Evolutionary conservation across 2,329 filamentous ascomycete species (phyloP), one percentile per base, ranked within the genome.

Genomic region (Diaporthe nobilis): DNA sequence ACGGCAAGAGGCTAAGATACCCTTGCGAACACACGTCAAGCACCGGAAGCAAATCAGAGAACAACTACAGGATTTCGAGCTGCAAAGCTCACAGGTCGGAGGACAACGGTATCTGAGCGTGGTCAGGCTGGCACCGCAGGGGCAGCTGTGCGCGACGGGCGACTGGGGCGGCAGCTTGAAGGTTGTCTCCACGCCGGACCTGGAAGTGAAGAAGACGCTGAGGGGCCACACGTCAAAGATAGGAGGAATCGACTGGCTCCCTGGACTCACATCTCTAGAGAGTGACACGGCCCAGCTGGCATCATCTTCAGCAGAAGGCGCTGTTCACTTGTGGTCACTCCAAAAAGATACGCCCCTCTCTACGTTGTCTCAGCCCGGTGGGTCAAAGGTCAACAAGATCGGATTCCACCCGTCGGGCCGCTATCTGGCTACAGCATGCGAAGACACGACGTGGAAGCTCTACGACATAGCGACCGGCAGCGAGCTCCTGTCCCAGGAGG

Each of bases 381-480:
- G 70, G 4, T 90, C 94, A 0, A 97, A 94, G 0, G 95, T 99
- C 12, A 98, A 95, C 80, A 92, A 96, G 74, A 93, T 98, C 17
- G 97, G 98, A 76, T 98, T 98, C 81, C 97, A 99, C 79, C 97
- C 97, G 0, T 98, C 95, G 0, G 96, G 96, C 4, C 90, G 90
- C 77, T 98, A 96, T 81, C 88, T 98, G 8, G 97, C 96, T 7
- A 98, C 96, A 1, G 97, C 97, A 9, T 98, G 95, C 0, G 97
- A 97, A 81, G 97, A 99, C 82, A 98, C 95, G 2, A 98, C 97
- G 0, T 99, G 97, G 97, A 92, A 96, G 60, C 87, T 99, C 47
- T 99, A 97, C 96, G 96, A 98, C 82, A 92, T 98, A 0, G 92
- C 95, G 79, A 97, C 94, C 0, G 94, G 92, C 0, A 93, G 93